Base-by-base conservation (phyloP, 352 stramenopile genomes). In the Pseudoperonospora humuli region DNA sequence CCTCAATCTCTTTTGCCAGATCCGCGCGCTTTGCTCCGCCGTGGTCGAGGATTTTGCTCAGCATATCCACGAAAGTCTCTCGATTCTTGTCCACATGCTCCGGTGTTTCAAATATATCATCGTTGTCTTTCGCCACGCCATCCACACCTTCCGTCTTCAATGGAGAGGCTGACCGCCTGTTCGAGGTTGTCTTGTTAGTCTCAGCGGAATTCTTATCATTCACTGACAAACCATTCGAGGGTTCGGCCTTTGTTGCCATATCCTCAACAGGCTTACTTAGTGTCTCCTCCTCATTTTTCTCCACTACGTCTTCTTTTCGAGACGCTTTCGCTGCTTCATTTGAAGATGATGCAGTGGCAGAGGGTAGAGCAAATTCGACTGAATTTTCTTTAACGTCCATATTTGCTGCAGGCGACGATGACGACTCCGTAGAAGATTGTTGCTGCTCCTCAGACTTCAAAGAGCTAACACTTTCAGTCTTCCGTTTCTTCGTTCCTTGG, bases 1-100 rank as follows among this genome's bases (percentile, higher is more conserved):
- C 75, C 67, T 90, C 77, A 40, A 90, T 86, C 41, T 85, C 70
- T 7, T 69, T 69, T n/a, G 76, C 70, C 25, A 86, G 43, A 10
- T 79, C 53, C 8, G 41, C 40, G 32, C 69, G 59, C 11, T 51
- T 45, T 17, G 61, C 37, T 13, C 71, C 69, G 31, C 70, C 64
- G 4, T 63, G 40, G 11, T 67, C 59, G n/a, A 88, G 49, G 8
- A 76, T 63, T 20, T 74, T 67, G 38, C 72, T 73, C 37, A 88
- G 61, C 73, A 86, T 84, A 7, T 82, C 74, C 14, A 84, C 66
- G 43, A 80, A 84, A 5, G 63, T 64, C 27, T 61, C 54, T 23
- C 76, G 64, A 25, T 72, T 73, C 52, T 80, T 75, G 50, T 88
- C 71, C 15, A 73, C 38, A 13, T 70, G 55, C 18, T 66, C 60